Percentiles rank a stretch among this genome's conserved stretches.
Evolutionary conservation across 768 basidiomycete genomes (phyloP).

Genomic region (Gautieria morchelliformis): DNA sequence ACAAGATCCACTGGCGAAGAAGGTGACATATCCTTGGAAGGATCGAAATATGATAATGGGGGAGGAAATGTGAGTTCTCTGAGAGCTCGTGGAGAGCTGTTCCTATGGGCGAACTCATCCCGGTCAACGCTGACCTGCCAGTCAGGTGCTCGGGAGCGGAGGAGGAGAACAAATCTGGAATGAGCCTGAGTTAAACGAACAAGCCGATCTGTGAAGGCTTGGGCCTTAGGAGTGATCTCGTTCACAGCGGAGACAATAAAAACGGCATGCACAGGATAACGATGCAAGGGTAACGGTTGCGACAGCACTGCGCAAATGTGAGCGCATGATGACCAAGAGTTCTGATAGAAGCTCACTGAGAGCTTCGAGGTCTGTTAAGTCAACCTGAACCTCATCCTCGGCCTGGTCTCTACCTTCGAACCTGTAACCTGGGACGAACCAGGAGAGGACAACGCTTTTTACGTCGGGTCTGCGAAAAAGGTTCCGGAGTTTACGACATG

Average conservation of each 20-base stretch:
- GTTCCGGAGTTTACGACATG: slow-evolving; percentile 26
- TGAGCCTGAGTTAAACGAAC: slow-evolving; percentile 36
- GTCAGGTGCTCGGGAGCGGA: slow-evolving; percentile 54
- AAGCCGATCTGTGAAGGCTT: slow-evolving; percentile 4
- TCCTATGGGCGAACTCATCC: slow-evolving; percentile 25
- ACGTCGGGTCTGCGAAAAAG: slow-evolving; percentile 24
- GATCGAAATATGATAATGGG: slow-evolving; percentile 45
- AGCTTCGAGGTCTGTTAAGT: slow-evolving; percentile 50
- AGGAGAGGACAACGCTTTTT: slow-evolving; percentile 31
- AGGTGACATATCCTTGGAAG: not conserved
- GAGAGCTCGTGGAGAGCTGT: slow-evolving; percentile 22
- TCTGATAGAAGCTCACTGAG: slow-evolving; percentile 41
- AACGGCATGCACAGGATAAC: slow-evolving; percentile 63
- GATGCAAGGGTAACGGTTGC: slow-evolving; percentile 52
- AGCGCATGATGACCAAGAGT: not conserved
- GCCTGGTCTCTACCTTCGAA: slow-evolving; percentile 30
- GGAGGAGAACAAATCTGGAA: slow-evolving; percentile 62
- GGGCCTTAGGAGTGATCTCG: slow-evolving; percentile 26
- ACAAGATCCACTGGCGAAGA: not conserved
- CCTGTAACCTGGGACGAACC: slow-evolving; percentile 50
- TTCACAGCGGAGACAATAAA: slow-evolving; percentile 40
- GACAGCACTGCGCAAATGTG: slow-evolving; percentile 43
- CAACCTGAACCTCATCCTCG: slow-evolving; percentile 36
- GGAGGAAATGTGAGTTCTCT: slow-evolving; percentile 67
- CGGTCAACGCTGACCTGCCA: slow-evolving; percentile 34